Percentiles rank a stretch among this genome's conserved stretches.
Evolutionary conservation across 257 asterid genomes (phyloP).

Genomic region (Solanum peruvianum): DNA sequence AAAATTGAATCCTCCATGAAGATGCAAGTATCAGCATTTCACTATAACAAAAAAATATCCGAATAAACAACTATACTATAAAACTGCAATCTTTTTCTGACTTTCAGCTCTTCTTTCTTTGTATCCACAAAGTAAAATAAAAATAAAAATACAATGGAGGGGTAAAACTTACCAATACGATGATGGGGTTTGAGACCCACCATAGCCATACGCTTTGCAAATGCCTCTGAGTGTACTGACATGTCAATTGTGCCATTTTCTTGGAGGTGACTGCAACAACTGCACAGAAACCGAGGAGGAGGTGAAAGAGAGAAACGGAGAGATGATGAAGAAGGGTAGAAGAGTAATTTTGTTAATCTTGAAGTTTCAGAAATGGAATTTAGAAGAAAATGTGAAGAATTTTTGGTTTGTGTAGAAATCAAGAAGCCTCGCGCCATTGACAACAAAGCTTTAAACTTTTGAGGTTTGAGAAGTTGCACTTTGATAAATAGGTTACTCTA

Average conservation of each 20-base stretch:
- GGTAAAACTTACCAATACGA: constrained; percentile 47
- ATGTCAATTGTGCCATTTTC: constrained; percentile 14
- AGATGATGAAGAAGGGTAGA: not conserved
- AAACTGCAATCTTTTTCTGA: not conserved
- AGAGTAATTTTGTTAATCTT: not conserved
- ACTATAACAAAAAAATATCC: not conserved
- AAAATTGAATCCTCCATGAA: not conserved
- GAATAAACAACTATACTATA: not conserved
- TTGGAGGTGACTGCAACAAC: constrained; percentile 9
- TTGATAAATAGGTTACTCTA: not conserved
- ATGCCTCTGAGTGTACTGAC: constrained; percentile 29
- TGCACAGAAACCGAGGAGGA: constrained; percentile 42
- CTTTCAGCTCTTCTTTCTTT: not conserved
- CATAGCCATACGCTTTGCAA: constrained; percentile 64
- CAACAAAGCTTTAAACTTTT: not conserved
- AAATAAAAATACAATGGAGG: not conserved
- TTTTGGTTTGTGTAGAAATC: not conserved
- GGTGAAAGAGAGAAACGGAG: not conserved
- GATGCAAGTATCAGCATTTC: not conserved
- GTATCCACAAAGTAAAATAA: not conserved
- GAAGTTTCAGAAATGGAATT: constrained; percentile 8
- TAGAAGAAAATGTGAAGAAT: not conserved
- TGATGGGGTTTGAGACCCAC: constrained; percentile 81
- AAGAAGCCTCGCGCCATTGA: constrained; percentile 20
- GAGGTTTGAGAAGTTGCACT: not conserved